phyloP scores from a whole-genome alignment of 257 asterid species.

The Solanum medicagineum region DNA sequence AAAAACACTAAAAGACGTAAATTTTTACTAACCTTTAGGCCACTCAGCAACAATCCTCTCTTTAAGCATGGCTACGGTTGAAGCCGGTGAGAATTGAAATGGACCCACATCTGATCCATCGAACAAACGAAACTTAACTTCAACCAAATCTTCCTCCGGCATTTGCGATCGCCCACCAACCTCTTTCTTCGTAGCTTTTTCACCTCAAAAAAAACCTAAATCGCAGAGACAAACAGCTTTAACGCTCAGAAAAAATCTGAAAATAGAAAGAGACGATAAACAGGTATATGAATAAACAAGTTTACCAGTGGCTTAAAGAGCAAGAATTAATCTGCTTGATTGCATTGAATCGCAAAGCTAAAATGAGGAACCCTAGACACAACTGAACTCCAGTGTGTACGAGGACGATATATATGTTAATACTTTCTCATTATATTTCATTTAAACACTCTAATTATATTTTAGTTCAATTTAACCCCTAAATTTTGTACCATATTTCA shows the following conservation, averaged over 20 bases:
- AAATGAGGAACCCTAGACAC: not conserved
- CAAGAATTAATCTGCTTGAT: not conserved
- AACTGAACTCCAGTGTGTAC: not conserved
- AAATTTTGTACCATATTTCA: too few species aligned
- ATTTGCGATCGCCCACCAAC: slow-evolving; percentile 12
- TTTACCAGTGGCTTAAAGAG: not conserved
- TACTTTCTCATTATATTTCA: too few species aligned
- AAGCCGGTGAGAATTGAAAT: slow-evolving; percentile 68
- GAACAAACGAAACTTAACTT: slow-evolving; percentile 79
- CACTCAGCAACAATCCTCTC: slow-evolving; percentile 53
- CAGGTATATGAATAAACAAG: not conserved
- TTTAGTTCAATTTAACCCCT: too few species aligned
- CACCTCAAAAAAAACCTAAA: not conserved
- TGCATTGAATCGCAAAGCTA: not conserved
- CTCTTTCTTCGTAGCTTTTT: not conserved
- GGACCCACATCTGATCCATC: slow-evolving; percentile 98
- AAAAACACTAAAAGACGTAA: not conserved
- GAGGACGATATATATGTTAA: not conserved
- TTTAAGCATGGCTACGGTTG: slow-evolving; percentile 75
- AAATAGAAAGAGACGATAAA: not conserved
- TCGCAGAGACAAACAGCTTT: not conserved
- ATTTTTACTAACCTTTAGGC: slow-evolving; percentile 21
- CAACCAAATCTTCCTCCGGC: slow-evolving; percentile 44
- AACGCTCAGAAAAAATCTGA: not conserved
- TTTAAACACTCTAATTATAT: too few species aligned